phyloP scores from a whole-genome alignment of 208 protist genomes.

The Leishmania guyanensis region DNA sequence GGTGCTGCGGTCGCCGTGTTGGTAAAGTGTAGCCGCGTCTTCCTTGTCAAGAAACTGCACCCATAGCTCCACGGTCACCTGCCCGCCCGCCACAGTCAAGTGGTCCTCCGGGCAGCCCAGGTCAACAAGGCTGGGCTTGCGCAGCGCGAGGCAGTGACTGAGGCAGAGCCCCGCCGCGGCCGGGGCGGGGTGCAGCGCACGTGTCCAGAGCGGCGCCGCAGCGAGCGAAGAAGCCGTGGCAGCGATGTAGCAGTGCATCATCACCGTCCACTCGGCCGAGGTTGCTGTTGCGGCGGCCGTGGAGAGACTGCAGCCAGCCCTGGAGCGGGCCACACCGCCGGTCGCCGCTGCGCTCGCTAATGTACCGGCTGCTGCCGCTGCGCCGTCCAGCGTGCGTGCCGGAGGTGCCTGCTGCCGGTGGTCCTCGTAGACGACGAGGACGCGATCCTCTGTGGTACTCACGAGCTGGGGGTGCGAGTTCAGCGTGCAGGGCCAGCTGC shows the following conservation, averaged over 20 bases:
- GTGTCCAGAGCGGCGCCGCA: slow-evolving; percentile 32
- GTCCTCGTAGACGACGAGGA: slow-evolving; percentile 56
- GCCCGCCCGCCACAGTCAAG: slow-evolving; percentile 69
- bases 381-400: slow-evolving; percentile 21
- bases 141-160: slow-evolving; percentile 61
- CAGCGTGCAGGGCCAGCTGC: slow-evolving; percentile 35
- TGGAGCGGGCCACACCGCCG: neutral
- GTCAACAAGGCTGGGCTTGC: slow-evolving; percentile 73
- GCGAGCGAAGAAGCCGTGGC: slow-evolving; percentile 32
- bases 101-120: slow-evolving; percentile 67
- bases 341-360: slow-evolving; percentile 18
- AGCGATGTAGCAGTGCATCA: slow-evolving; percentile 35
- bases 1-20: slow-evolving; percentile 86
- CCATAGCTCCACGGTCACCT: slow-evolving; percentile 90
- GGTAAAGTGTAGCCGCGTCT: slow-evolving; percentile 81
- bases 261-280: slow-evolving; percentile 35
- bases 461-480: slow-evolving; percentile 38
- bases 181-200: slow-evolving; percentile 31
- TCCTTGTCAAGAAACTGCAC: slow-evolving; percentile 78
- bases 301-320: neutral
- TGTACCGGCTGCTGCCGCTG: slow-evolving; percentile 22
- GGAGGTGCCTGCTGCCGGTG: slow-evolving; percentile 9
- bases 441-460: slow-evolving; percentile 46
- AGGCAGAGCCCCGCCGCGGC: slow-evolving; percentile 30
- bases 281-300: neutral